Evolutionary conservation across 306 rosid genomes (phyloP), one percentile per base, ranked within the genome.

Genomic region (Vigna mungo): DNA sequence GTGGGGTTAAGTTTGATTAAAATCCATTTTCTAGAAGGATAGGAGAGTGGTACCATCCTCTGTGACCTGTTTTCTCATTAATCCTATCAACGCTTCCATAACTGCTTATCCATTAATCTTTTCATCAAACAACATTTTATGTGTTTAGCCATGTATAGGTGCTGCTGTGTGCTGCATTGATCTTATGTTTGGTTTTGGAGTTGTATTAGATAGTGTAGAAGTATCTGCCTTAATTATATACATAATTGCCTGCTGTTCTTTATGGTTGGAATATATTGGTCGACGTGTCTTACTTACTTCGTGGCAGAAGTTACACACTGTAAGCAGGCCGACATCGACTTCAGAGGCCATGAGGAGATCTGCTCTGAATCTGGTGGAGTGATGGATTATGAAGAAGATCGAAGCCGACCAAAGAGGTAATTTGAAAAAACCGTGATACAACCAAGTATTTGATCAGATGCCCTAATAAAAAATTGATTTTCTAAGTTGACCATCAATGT

Each of bases 221-320:
- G 41, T 14, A 59, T 27, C 66, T 27, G 61, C 63, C 62, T 76
- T 67, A 74, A 59, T 68, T 67, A 25, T 78, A 63, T 43, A 56
- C 7, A 48, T 72, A 53, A 47, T 59, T 71, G 80, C 70, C 44
- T 74, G 56, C 37, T 71, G 44, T 66, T 71, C 80, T 64, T 53
- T 54, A 74, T 52, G 70, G 44, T 75, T 84, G 91, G 89, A 83
- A 84, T 87, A 85, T 88, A 76, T 87, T 90, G 87, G 99, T 92
- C 96, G 97, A 96, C 84, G 87, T 80, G 94, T 91, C 98, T 92
- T 95, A 92, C 97, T 94, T 92, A 96, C 98, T 54, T 83, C 88
- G 97, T 96, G 99, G 97, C 99, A 96, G 99, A 96, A 96, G 99
- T 87, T 92, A 88, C 95, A 88, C 86, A 74, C 96, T 92, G 88